Evolutionary conservation across 1,284 basidiomycete species (phyloP).

Genomic region (Irpex lacteus): DNA sequence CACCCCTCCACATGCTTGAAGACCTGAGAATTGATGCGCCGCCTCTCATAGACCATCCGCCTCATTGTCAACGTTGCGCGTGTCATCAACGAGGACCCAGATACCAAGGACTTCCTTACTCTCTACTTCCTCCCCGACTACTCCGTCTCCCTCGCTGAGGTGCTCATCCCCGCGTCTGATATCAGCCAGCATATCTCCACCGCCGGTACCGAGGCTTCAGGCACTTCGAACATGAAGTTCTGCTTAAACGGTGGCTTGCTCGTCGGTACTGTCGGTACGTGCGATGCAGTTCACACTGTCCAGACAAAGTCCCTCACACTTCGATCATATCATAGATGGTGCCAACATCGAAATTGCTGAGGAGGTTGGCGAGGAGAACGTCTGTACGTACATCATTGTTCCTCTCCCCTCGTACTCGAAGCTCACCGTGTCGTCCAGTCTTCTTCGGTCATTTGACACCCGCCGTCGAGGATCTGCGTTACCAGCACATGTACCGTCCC

Average conservation of each 20-base stretch:
- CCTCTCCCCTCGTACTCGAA: neutral
- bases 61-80: slow-evolving; percentile 88
- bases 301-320: neutral
- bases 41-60: slow-evolving; percentile 67
- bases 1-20: neutral
- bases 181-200: slow-evolving; percentile 94
- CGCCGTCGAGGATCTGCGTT: slow-evolving; percentile 78
- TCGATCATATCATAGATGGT: slow-evolving; percentile 53
- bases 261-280: slow-evolving; percentile 66
- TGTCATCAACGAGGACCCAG: slow-evolving; percentile 83
- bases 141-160: slow-evolving; percentile 85
- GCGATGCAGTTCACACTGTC: neutral
- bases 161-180: slow-evolving; percentile 89
- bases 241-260: slow-evolving; percentile 87
- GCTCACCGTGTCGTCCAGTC: slow-evolving; percentile 42
- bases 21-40: neutral
- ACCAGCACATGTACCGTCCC: slow-evolving; percentile 81
- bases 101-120: slow-evolving; percentile 79
- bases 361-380: slow-evolving; percentile 75
- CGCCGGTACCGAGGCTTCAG: slow-evolving; percentile 88
- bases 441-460: slow-evolving; percentile 84
- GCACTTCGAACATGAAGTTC: slow-evolving; percentile 94
- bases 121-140: slow-evolving; percentile 89
- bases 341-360: slow-evolving; percentile 96
- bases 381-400: slow-evolving; percentile 46